Evolutionary conservation across 768 basidiomycete species (phyloP).

Genomic region (Auricularia auricula-judae): DNA sequence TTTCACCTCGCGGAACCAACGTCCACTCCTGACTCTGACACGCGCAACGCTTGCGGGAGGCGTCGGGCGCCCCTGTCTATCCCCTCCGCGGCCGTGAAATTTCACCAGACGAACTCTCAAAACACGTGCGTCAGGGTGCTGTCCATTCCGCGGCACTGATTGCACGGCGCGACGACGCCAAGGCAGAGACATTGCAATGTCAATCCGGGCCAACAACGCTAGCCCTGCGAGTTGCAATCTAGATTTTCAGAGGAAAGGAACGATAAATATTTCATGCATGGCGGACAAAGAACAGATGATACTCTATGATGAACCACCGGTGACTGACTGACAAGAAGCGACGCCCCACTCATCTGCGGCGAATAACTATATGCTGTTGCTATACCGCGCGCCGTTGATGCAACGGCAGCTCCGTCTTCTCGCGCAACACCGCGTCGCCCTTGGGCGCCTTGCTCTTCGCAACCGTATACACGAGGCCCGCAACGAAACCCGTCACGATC

Average conservation of each 20-base stretch:
- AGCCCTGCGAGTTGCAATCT: too few relatives aligned
- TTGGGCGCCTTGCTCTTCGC: constrained; percentile 92
- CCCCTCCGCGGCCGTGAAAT: neutral
- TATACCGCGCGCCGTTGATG: constrained; percentile 11
- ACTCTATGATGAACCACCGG: too few relatives aligned
- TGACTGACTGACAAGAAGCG: neutral
- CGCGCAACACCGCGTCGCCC: constrained; percentile 33
- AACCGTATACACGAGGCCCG: constrained; percentile 83
- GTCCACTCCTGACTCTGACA: too few relatives aligned
- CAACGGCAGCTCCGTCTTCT: constrained; percentile 48
- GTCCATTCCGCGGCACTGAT: too few relatives aligned
- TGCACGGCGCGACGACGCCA: too few relatives aligned
- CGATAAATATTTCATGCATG: too few relatives aligned
- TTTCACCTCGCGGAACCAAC: too few relatives aligned
- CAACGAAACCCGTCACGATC: constrained; percentile 79
- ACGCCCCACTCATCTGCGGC: neutral
- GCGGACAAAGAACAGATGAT: too few relatives aligned
- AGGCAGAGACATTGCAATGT: too few relatives aligned
- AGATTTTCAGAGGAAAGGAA: too few relatives aligned
- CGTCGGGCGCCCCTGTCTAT: neutral
- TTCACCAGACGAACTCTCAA: neutral
- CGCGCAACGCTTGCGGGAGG: neutral
- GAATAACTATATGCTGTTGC: neutral
- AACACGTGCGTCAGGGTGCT: neutral
- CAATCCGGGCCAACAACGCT: too few relatives aligned